Percentiles rank a stretch among this genome's conserved stretches.
Evolutionary conservation across 345 rosid species (phyloP).

Genomic region (Psidium guajava): DNA sequence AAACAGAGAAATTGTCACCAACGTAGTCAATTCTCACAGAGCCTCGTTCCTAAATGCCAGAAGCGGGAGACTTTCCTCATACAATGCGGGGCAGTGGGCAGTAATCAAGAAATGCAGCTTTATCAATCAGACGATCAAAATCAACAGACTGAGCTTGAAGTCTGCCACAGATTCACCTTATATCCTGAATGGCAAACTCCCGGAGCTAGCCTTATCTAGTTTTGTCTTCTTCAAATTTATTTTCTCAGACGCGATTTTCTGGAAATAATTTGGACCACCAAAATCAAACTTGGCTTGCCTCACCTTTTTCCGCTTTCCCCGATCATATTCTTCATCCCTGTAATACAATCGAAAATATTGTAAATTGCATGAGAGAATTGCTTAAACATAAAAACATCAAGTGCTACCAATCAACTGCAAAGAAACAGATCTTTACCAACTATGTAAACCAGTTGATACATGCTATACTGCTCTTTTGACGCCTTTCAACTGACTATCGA

Average conservation of each 20-base stretch:
- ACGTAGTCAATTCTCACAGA: not conserved
- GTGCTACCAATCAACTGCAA: not conserved
- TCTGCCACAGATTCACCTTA: conserved; percentile 6
- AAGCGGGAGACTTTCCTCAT: not conserved
- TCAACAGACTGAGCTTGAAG: conserved; percentile 9
- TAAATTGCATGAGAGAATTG: not conserved
- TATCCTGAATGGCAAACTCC: conserved; percentile 47
- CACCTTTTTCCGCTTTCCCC: conserved; percentile 85
- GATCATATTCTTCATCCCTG: conserved; percentile 96
- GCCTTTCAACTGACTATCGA: not conserved
- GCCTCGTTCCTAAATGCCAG: not conserved
- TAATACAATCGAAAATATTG: not conserved
- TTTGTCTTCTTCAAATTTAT: conserved; percentile 27
- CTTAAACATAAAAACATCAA: not conserved
- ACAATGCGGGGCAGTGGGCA: not conserved
- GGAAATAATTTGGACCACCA: conserved; percentile 72
- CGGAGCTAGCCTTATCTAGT: conserved; percentile 15
- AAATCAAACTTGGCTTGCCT: conserved; percentile 26
- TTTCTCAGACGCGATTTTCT: conserved; percentile 42
- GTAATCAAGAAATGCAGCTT: not conserved
- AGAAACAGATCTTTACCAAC: not conserved
- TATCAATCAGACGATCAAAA: not conserved
- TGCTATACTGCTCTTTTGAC: not conserved
- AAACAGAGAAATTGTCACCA: not conserved
- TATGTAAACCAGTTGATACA: not conserved